Percentiles rank a stretch among this genome's conserved stretches.
phyloP scores from a whole-genome alignment of 2,329 filamentous ascomycete species.

The Didymella lethalis region DNA sequence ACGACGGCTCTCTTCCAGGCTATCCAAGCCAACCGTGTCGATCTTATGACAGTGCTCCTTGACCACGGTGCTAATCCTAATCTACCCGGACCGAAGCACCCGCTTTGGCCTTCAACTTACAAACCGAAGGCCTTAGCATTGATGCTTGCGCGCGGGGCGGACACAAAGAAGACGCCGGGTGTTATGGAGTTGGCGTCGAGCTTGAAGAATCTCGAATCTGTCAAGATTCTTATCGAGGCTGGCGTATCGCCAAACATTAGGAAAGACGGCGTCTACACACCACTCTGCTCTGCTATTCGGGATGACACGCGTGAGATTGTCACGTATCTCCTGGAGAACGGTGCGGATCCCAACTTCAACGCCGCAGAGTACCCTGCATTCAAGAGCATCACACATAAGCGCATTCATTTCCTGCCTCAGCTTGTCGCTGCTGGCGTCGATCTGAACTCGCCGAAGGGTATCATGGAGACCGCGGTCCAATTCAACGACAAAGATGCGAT shows the following conservation, averaged over 20 bases:
- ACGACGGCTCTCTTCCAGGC: slow-evolving; percentile 70
- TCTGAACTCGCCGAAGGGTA: slow-evolving; percentile 67
- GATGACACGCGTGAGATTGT: slow-evolving; percentile 71
- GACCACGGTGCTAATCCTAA: slow-evolving; percentile 72
- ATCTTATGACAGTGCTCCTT: slow-evolving; percentile 63
- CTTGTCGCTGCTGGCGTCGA: slow-evolving; percentile 67
- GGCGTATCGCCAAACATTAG: slow-evolving; percentile 68
- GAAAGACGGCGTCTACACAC: slow-evolving; percentile 73
- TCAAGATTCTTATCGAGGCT: slow-evolving; percentile 64
- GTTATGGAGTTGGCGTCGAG: slow-evolving; percentile 70
- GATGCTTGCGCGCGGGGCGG: slow-evolving; percentile 66
- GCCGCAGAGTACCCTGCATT: slow-evolving; percentile 71
- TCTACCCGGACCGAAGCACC: slow-evolving; percentile 72
- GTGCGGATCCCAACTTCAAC: slow-evolving; percentile 61
- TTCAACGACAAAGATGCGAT: slow-evolving; percentile 69
- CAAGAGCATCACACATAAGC: slow-evolving; percentile 73
- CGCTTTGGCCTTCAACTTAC: slow-evolving; percentile 71
- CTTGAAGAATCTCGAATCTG: slow-evolving; percentile 69
- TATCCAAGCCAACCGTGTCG: slow-evolving; percentile 63
- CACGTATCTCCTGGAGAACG: slow-evolving; percentile 63
- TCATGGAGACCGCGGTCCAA: slow-evolving; percentile 69
- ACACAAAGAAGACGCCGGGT: slow-evolving; percentile 66
- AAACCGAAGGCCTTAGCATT: slow-evolving; percentile 66
- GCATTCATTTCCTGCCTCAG: slow-evolving; percentile 66
- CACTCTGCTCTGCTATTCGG: slow-evolving; percentile 72